Conservation (phyloP, 2,329 filamentous ascomycete species). For the Beauveria asiatica region DNA sequence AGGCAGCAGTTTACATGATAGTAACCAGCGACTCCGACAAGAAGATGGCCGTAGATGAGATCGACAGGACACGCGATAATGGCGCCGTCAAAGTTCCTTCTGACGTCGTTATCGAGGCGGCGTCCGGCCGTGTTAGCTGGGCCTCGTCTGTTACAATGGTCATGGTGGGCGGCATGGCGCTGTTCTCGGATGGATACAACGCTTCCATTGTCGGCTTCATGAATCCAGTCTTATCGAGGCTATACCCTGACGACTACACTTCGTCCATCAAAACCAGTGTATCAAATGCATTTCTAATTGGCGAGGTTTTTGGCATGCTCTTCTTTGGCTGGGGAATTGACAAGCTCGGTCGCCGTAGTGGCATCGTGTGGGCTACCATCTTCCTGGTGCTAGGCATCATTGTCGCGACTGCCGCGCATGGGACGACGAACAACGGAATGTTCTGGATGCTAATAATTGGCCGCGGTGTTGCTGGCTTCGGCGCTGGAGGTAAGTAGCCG, state of each 20-base stretch:
- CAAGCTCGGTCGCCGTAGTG: slow-evolving; percentile 35
- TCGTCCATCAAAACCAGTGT: slow-evolving; percentile 27
- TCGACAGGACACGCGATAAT: too few relatives aligned
- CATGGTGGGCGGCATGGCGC: slow-evolving; percentile 21
- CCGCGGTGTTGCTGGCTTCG: slow-evolving; percentile 38
- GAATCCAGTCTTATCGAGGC: slow-evolving; percentile 22
- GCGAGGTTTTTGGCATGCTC: slow-evolving; percentile 33
- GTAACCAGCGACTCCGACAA: too few relatives aligned
- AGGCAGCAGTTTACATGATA: too few relatives aligned
- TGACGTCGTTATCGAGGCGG: not conserved
- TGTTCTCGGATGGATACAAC: slow-evolving; percentile 28
- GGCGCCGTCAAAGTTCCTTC: too few relatives aligned
- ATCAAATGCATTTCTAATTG: slow-evolving; percentile 31
- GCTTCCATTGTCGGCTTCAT: slow-evolving; percentile 26
- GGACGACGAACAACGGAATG: slow-evolving; percentile 34
- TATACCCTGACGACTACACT: slow-evolving; percentile 26
- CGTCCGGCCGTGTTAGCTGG: not conserved
- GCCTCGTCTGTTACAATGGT: slow-evolving; percentile 15
- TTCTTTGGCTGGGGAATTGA: slow-evolving; percentile 35
- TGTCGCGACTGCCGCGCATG: slow-evolving; percentile 34
- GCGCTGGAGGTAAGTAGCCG: slow-evolving; percentile 25
- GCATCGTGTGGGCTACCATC: slow-evolving; percentile 35
- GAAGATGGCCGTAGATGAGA: too few relatives aligned
- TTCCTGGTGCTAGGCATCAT: slow-evolving; percentile 39
- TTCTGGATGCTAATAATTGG: slow-evolving; percentile 43